Evolutionary conservation across 1,284 basidiomycete genomes (phyloP).

Genomic region (Trichosporon inkin): DNA sequence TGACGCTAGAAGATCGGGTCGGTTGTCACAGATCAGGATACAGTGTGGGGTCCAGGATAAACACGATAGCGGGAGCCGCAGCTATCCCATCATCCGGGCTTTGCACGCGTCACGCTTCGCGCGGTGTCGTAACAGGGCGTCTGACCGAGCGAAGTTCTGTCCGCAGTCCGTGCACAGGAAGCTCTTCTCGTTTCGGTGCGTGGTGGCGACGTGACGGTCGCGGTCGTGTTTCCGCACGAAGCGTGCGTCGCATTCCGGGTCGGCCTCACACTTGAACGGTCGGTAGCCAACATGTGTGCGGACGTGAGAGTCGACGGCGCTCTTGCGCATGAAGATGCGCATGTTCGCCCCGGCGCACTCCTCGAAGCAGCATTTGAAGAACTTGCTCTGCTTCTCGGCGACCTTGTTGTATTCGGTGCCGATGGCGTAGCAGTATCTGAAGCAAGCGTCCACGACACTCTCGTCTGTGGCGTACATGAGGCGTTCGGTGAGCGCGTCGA

Average conservation of each 20-base stretch:
- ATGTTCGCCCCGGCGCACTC: constrained; percentile 17
- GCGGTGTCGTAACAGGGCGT: constrained; percentile 23
- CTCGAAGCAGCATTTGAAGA: constrained; percentile 25
- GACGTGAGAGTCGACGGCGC: constrained; percentile 24
- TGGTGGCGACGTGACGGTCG: constrained; percentile 23
- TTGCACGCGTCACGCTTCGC: constrained; percentile 26
- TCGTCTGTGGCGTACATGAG: constrained; percentile 23
- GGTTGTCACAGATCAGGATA: too few species aligned
- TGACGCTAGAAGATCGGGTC: too few species aligned
- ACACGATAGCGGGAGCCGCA: not conserved
- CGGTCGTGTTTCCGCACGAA: constrained; percentile 27
- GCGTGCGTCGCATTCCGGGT: constrained; percentile 21
- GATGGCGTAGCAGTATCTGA: constrained; percentile 23
- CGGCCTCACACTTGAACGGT: constrained; percentile 22
- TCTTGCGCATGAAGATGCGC: constrained; percentile 24
- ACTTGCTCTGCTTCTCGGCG: constrained; percentile 25
- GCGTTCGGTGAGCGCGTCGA: constrained; percentile 20
- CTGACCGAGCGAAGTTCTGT: constrained; percentile 26
- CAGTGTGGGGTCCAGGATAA: not conserved
- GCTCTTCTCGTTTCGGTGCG: constrained; percentile 24
- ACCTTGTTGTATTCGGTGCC: constrained; percentile 21
- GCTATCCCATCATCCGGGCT: constrained; percentile 14
- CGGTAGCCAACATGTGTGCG: constrained; percentile 25
- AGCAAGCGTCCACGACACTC: constrained; percentile 22
- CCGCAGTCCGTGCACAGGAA: constrained; percentile 22